Conservation (phyloP, 345 rosid species). For the Arabidopsis thaliana region DNA sequence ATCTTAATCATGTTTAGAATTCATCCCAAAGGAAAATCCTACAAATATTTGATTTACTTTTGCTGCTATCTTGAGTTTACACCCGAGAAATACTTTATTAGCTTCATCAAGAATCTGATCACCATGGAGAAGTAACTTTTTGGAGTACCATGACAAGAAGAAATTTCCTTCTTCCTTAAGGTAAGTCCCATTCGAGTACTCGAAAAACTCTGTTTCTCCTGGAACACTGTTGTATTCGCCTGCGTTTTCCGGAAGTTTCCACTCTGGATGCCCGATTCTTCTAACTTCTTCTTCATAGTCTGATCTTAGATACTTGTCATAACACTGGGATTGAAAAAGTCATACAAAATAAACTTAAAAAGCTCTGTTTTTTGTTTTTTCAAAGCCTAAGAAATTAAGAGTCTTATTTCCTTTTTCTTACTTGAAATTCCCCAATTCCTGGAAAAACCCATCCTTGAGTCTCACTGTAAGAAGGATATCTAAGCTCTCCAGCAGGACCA, state of each 20-base stretch:
- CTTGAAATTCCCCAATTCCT: constrained; percentile 93
- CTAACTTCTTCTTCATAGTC: constrained; percentile 72
- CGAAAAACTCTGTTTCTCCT: constrained; percentile 65
- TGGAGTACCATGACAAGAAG: constrained; percentile 84
- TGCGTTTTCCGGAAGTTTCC: constrained; percentile 83
- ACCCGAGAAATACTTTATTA: constrained; percentile 72
- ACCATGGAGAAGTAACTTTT: constrained; percentile 73
- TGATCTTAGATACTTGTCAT: constrained; percentile 68
- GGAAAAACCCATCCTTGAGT: constrained; percentile 88
- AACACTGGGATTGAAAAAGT: constrained; percentile 58
- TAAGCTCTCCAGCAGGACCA: constrained; percentile 93
- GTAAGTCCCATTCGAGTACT: constrained; percentile 64
- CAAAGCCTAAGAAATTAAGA: not conserved
- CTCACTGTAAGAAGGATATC: constrained; percentile 81
- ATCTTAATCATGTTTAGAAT: constrained; percentile 4
- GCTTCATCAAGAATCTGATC: constrained; percentile 88
- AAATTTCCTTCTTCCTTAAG: constrained; percentile 63
- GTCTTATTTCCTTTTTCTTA: constrained; percentile 4
- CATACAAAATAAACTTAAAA: not conserved
- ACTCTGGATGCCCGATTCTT: constrained; percentile 71
- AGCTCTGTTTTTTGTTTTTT: not conserved
- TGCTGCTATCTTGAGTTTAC: constrained; percentile 80
- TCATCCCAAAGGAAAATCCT: not conserved
- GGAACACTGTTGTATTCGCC: constrained; percentile 71
- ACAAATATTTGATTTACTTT: constrained; percentile 50